A percentile compares a stretch with the other conserved stretches of the same genome.
These are phyloP conservation scores for Flaveria trinervia DNA, from an alignment of 129 eudicot genomes.

Conservation along the genomic window DNA sequence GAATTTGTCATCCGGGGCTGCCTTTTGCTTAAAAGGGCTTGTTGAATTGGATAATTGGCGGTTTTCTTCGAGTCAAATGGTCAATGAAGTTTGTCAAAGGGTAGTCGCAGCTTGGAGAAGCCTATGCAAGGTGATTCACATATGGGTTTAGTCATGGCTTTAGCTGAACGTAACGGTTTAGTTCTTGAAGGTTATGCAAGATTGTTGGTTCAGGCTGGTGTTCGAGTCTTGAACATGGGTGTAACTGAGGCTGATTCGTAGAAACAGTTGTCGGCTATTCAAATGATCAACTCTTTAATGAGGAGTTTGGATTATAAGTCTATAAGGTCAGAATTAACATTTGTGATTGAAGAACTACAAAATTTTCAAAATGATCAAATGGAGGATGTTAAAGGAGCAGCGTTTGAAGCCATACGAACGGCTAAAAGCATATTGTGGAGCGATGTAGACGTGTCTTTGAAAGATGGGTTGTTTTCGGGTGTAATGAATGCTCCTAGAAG, in stretches of 20 bases:
- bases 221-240: background rate
- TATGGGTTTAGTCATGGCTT: background rate
- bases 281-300: background rate
- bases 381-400: constrained; percentile 1
- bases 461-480: constrained; percentile 6
- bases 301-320: background rate
- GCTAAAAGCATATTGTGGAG: constrained; percentile 9
- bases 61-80: constrained; percentile 5
- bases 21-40: background rate
- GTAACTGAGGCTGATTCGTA: background rate
- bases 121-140: background rate
- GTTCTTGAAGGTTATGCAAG: constrained; percentile 16
- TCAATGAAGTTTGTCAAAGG: constrained; percentile 10
- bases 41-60: background rate
- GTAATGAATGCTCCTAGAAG: background rate
- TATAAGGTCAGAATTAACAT: background rate
- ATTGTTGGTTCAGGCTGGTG: constrained; percentile 3
- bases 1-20: background rate
- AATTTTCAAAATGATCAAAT: background rate
- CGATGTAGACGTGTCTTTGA: background rate
- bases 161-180: background rate
- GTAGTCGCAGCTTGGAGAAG: background rate
- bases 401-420: background rate
- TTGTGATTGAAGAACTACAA: constrained; percentile 11
- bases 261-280: constrained; percentile 13